These are phyloP conservation scores for Lodderomyces pseudojiufengensis DNA, from an alignment of 1,139 yeast genomes.

Conservation along the genomic window DNA sequence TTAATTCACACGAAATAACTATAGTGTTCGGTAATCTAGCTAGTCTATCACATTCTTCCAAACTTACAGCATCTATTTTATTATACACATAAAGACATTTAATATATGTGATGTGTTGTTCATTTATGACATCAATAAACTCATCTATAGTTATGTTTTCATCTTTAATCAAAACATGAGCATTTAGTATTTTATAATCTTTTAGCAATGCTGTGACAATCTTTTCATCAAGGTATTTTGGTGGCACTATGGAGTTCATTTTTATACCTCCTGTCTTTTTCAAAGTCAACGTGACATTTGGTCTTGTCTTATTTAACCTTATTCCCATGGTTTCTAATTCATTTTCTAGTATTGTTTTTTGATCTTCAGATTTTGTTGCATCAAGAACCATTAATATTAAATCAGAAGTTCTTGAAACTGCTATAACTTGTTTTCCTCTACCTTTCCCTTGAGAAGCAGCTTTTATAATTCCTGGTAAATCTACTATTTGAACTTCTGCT, in stretches of 20 bases:
- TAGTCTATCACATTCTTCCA: conserved; percentile 88
- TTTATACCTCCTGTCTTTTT: conserved; percentile 93
- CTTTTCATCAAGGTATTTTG: conserved; percentile 77
- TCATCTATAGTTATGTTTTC: conserved; percentile 90
- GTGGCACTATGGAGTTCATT: conserved; percentile 75
- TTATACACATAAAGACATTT: conserved; percentile 92
- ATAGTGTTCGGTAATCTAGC: conserved; percentile 91
- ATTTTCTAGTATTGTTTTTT: conserved; percentile 77
- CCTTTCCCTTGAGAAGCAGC: conserved; percentile 98
- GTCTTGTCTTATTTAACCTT: conserved; percentile 74
- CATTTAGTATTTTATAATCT: conserved; percentile 88
- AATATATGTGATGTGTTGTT: conserved; percentile 80
- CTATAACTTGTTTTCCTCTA: conserved; percentile 93
- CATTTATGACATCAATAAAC: conserved; percentile 87
- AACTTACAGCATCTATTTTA: conserved; percentile 90
- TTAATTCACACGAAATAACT: conserved; percentile 89
- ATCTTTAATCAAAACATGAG: conserved; percentile 87
- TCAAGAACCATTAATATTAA: conserved; percentile 89
- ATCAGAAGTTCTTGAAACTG: conserved; percentile 94
- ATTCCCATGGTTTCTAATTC: conserved; percentile 95
- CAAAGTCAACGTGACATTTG: conserved; percentile 73
- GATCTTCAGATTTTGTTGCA: conserved; percentile 91
- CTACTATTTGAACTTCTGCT: conserved; percentile 94
- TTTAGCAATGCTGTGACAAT: conserved; percentile 71
- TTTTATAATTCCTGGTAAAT: conserved; percentile 93